Conservation (phyloP, 2,329 filamentous ascomycete genomes). For the Xylariaceae sp. region DNA sequence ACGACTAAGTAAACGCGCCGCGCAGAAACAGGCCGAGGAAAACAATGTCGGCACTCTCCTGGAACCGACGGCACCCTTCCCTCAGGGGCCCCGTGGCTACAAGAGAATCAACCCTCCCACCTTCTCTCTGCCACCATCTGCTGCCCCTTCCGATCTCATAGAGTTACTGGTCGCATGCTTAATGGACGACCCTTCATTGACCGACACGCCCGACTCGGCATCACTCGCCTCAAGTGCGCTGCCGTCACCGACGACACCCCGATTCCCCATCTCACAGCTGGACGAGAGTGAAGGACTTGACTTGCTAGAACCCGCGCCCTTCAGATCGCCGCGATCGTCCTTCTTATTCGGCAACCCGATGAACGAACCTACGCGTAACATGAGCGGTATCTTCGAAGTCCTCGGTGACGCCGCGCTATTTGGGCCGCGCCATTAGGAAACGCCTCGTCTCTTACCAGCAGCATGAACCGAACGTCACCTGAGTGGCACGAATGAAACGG, state of each 20-base stretch:
- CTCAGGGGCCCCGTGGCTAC: constrained; percentile 17
- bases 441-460: not conserved
- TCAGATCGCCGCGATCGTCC: constrained; percentile 5
- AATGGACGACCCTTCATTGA: constrained; percentile 7
- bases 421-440: not conserved
- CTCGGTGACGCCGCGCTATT: constrained; percentile 14
- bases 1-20: constrained; percentile 22
- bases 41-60: not conserved
- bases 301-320: constrained; percentile 22
- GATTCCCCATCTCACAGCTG: constrained; percentile 10
- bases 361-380: constrained; percentile 20
- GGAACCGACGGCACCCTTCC: constrained; percentile 17
- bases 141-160: constrained; percentile 18
- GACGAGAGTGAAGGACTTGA: constrained; percentile 18
- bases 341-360: constrained; percentile 18
- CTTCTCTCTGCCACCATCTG: constrained; percentile 17
- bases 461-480: not conserved
- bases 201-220: constrained; percentile 9
- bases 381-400: constrained; percentile 28
- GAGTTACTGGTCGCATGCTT: constrained; percentile 24
- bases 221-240: constrained; percentile 10
- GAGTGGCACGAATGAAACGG: not conserved
- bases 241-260: constrained; percentile 20
- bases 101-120: constrained; percentile 26
- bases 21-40: constrained; percentile 13